phyloP scores from a whole-genome alignment of 345 rosid species.

The Xanthoceras sorbifolium region DNA sequence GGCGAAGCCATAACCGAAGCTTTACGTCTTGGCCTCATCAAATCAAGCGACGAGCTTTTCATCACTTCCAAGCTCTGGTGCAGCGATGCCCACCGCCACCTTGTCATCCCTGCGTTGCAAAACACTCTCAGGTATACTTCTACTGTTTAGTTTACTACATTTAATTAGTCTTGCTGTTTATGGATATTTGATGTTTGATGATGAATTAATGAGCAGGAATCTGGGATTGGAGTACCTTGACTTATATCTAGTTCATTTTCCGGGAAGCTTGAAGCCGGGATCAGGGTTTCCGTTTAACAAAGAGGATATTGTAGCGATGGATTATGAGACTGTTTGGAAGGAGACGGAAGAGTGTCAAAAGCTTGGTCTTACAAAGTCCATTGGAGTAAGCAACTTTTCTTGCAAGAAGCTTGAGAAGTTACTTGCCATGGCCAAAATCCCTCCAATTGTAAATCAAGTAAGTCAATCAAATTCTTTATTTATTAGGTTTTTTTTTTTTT shows the following conservation, averaged over 20 bases:
- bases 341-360: slow-evolving; percentile 30
- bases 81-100: neutral
- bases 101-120: slow-evolving; percentile 9
- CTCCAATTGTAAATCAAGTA: slow-evolving; percentile 34
- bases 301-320: slow-evolving; percentile 18
- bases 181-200: neutral
- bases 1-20: slow-evolving; percentile 32
- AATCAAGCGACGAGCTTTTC: neutral
- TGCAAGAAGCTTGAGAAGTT: slow-evolving; percentile 24
- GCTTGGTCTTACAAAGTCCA: slow-evolving; percentile 25
- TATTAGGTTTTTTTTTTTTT: neutral
- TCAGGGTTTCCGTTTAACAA: neutral
- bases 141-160: too few relatives aligned
- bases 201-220: slow-evolving; percentile 1
- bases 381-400: slow-evolving; percentile 16
- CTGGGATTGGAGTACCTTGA: slow-evolving; percentile 24
- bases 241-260: slow-evolving; percentile 23
- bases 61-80: slow-evolving; percentile 17
- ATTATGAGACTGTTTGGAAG: slow-evolving; percentile 22
- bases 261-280: slow-evolving; percentile 9
- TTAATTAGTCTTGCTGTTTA: too few relatives aligned
- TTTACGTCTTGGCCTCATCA: neutral
- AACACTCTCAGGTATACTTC: neutral
- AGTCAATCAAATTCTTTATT: neutral
- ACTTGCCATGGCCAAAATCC: slow-evolving; percentile 20